Evolutionary conservation across 2,329 filamentous ascomycete genomes (phyloP).

Genomic region (Rhinocladiella mackenziei): DNA sequence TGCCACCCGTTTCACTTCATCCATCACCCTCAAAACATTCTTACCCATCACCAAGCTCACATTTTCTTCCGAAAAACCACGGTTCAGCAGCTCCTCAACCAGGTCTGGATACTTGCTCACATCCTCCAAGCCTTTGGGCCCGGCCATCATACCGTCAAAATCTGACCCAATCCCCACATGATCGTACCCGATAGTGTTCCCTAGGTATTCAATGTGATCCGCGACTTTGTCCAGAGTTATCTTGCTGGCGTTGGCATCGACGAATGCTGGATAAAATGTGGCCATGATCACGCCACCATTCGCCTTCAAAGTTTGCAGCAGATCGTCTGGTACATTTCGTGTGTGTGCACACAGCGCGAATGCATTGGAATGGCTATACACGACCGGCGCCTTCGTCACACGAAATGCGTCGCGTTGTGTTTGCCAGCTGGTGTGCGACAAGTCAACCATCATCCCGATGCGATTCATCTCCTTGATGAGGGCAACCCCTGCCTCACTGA

Average conservation of each 20-base stretch:
- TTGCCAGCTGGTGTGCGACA: slow-evolving; percentile 30
- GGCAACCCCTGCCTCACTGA: too few species aligned
- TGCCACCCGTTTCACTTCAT: not conserved
- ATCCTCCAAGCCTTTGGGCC: slow-evolving; percentile 73
- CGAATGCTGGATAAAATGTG: not conserved
- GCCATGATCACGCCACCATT: not conserved
- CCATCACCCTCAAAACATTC: not conserved
- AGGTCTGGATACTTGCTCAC: slow-evolving; percentile 70
- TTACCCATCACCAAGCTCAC: not conserved
- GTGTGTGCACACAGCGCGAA: too few species aligned
- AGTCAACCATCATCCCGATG: slow-evolving; percentile 31
- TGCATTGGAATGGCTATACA: slow-evolving; percentile 30
- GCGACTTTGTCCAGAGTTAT: slow-evolving; percentile 50
- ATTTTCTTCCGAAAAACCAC: not conserved
- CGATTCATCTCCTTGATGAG: slow-evolving; percentile 32
- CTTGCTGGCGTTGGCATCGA: not conserved
- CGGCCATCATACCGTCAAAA: slow-evolving; percentile 65
- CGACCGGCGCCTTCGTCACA: slow-evolving; percentile 29
- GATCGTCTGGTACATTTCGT: not conserved
- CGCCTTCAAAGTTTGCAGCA: not conserved
- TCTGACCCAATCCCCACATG: slow-evolving; percentile 88
- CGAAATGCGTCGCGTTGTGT: slow-evolving; percentile 28
- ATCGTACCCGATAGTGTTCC: slow-evolving; percentile 74
- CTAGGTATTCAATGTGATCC: slow-evolving; percentile 76
- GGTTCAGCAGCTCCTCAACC: not conserved